phyloP scores from a whole-genome alignment of 164 flowering plant genomes.

The Vitis vinifera region DNA sequence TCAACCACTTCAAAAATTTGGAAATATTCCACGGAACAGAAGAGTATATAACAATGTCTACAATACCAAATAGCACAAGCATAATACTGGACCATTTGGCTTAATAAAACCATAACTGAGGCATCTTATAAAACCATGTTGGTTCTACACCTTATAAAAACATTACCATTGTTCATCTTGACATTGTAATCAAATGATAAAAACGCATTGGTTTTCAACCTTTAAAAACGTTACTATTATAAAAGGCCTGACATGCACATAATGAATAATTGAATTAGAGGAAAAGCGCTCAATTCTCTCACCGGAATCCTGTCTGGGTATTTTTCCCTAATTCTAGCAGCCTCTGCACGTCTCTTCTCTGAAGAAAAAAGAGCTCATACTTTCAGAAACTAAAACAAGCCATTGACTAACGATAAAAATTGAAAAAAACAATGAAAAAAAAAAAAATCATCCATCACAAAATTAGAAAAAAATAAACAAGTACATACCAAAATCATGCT shows the following conservation, averaged over 20 bases:
- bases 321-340: constrained; percentile 57
- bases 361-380: constrained; percentile 1
- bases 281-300: constrained; percentile 19
- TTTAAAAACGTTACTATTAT: neutral
- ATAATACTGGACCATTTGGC: too few species aligned
- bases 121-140: too few species aligned
- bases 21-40: too few species aligned
- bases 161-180: too few species aligned
- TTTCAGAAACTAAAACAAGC: neutral
- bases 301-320: constrained; percentile 73
- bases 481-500: constrained; percentile 54
- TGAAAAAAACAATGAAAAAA: neutral
- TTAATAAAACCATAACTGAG: too few species aligned
- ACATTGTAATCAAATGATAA: too few species aligned
- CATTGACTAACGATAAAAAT: neutral
- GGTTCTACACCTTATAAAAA: too few species aligned
- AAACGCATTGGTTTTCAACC: neutral
- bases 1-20: too few species aligned
- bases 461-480: neutral
- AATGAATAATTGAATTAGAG: neutral
- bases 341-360: constrained; percentile 54
- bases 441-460: neutral
- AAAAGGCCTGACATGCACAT: neutral
- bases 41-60: too few species aligned
- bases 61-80: too few species aligned